phyloP scores from a whole-genome alignment of 225 moss, liverwort and hornwort genomes.

The Marchantia paleacea region DNA sequence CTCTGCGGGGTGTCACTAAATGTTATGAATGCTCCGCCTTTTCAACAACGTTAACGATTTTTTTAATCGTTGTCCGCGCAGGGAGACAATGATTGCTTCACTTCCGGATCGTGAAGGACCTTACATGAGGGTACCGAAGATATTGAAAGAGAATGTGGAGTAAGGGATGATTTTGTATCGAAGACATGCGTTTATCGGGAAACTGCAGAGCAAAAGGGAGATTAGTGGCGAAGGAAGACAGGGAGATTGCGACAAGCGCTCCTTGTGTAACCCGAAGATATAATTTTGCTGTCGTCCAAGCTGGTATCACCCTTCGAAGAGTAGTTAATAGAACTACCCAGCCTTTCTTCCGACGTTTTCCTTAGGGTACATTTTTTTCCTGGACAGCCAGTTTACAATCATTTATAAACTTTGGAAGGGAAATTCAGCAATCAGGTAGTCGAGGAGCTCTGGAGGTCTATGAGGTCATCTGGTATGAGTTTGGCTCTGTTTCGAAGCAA shows the following conservation, averaged over 20 bases:
- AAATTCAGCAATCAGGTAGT: background rate
- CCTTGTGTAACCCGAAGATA: background rate
- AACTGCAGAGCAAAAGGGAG: background rate
- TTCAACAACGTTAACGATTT: background rate
- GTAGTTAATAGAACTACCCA: background rate
- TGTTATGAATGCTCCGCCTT: background rate
- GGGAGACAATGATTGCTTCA: conserved; percentile 79
- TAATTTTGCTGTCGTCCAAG: background rate
- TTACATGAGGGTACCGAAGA: conserved; percentile 89
- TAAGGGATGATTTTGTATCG: conserved; percentile 9
- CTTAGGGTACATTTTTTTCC: background rate
- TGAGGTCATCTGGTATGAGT: background rate
- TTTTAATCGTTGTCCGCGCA: conserved; percentile 31
- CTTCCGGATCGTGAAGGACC: conserved; percentile 81
- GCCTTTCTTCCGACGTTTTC: background rate
- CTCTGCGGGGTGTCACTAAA: background rate
- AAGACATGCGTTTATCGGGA: background rate
- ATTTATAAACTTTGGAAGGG: background rate
- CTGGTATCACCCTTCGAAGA: background rate
- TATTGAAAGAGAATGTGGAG: conserved; percentile 82
- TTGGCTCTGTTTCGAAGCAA: background rate
- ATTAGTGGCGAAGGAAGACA: background rate
- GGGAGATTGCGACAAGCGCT: background rate
- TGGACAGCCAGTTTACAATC: background rate
- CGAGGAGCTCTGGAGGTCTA: background rate